Base-by-base conservation (phyloP, 1,284 basidiomycete species). In the Sporisorium exsertum region DNA sequence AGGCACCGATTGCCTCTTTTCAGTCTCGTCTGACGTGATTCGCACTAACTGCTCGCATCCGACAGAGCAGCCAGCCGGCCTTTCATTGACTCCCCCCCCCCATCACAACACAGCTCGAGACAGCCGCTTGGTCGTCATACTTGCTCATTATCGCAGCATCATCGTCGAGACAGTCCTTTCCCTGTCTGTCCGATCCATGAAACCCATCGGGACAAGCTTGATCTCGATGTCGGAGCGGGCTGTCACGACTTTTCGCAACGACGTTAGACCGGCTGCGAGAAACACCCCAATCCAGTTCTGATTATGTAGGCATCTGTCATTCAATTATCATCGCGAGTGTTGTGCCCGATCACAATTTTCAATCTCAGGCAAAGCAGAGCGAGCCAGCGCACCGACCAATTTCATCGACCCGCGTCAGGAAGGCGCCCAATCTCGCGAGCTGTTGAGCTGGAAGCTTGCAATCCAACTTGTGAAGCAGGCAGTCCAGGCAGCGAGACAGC, bases 391-490 rank as follows among this genome's bases (percentile, higher is more conserved):
- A 74, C 71, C 62, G 62, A 74, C 71, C 71, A 74, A 64, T 56
- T 46, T 37, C 10, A 24, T 27, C 32, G 26, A 45, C 61, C 59
- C 64, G 69, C 58, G 63, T 62, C 51, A 18, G 9, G 20, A 50
- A 32, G 29, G 49, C 26, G 45, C 12, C 16, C 43, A 24, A 43
- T 40, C 20, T 51, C 47, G 57, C 57, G 57, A 53, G 24, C 54
- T 65, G 71, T 64, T 58, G 71, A 68, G 71, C 62, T 74, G 71
- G 71, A 74, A 74, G 71, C 56, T 64, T 56, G 37, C 37, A 35
- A 15, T 40, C 18, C 16, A n/a, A 16, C 37, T 40, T 40, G 16
- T 22, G n/a, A 10, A 29, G 33, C 20, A 35, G 24, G 35, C n/a
- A 27, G 43, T 29, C 49, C 45, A 46, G 49, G 10, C 46, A 32